Percentiles rank a stretch among this genome's conserved stretches.
These are phyloP conservation scores for Paxillus involutus DNA, from an alignment of 768 basidiomycete species.

Conservation along the genomic window DNA sequence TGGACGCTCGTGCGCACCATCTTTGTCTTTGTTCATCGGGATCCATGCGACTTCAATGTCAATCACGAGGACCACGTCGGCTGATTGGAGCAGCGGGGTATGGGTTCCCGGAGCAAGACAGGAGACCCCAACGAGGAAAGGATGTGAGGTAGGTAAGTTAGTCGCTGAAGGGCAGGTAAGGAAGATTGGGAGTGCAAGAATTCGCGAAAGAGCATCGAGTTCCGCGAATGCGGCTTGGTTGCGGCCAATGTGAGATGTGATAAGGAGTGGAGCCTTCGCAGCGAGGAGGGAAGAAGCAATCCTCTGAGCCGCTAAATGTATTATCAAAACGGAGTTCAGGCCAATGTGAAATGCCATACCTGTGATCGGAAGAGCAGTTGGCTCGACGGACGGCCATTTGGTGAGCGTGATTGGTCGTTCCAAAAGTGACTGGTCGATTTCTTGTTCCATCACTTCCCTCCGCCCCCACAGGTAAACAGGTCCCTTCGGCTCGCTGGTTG, in stretches of 20 bases:
- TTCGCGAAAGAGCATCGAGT: conserved; percentile 47
- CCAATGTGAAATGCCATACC: conserved; percentile 25
- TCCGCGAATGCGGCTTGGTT: conserved; percentile 45
- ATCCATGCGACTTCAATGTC: conserved; percentile 72
- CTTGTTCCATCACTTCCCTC: conserved; percentile 70
- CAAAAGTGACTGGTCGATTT: conserved; percentile 42
- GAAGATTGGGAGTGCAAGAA: conserved; percentile 56
- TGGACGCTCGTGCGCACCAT: conserved; percentile 35
- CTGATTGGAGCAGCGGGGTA: conserved; percentile 45
- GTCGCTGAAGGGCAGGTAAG: conserved; percentile 49
- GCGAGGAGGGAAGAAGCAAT: conserved; percentile 51
- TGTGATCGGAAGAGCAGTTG: conserved; percentile 42
- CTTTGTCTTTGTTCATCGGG: conserved; percentile 40
- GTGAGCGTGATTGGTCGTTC: conserved; percentile 24
- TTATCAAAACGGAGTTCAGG: background rate
- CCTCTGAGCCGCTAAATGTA: conserved; percentile 27
- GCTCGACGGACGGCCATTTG: conserved; percentile 57
- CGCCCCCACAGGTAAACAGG: conserved; percentile 76
- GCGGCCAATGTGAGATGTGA: conserved; percentile 63
- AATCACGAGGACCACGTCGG: conserved; percentile 63
- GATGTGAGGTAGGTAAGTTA: conserved; percentile 58
- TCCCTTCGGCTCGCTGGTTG: conserved; percentile 68
- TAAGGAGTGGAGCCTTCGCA: conserved; percentile 58
- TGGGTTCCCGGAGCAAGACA: conserved; percentile 48
- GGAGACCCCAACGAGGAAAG: conserved; percentile 50